These are phyloP conservation scores for Iodosphaeria phyllophila DNA, from an alignment of 2,329 filamentous ascomycete species.

Conservation along the genomic window DNA sequence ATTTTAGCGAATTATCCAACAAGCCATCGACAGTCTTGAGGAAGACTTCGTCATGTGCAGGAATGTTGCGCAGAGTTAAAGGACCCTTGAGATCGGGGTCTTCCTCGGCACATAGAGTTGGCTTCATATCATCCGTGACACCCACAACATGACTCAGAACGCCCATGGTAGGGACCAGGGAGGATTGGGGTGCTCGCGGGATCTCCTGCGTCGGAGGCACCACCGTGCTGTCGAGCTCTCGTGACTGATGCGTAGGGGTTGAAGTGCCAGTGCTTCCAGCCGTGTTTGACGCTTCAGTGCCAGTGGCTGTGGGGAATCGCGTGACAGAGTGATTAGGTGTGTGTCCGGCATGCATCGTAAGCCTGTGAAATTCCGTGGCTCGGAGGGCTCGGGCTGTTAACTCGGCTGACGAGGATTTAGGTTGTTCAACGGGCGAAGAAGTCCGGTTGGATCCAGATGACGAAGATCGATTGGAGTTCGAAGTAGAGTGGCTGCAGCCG, in stretches of 20 bases:
- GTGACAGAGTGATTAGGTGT: constrained; percentile 40
- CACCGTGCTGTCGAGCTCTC: constrained; percentile 12
- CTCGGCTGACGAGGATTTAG: constrained; percentile 16
- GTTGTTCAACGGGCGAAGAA: constrained; percentile 7
- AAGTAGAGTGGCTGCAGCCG: constrained; percentile 9
- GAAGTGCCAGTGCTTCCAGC: constrained; percentile 20
- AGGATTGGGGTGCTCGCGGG: constrained; percentile 5
- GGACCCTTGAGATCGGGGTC: constrained; percentile 31
- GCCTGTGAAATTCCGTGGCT: constrained; percentile 27
- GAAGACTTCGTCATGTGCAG: constrained; percentile 35
- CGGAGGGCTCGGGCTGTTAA: constrained; percentile 26
- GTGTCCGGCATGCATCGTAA: constrained; percentile 44
- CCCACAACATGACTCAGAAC: constrained; percentile 2
- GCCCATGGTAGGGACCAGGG: constrained; percentile 7
- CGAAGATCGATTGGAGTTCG: constrained; percentile 10
- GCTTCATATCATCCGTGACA: constrained; percentile 5
- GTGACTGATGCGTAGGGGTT: too few relatives aligned
- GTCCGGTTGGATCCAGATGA: constrained; percentile 13
- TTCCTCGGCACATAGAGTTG: constrained; percentile 15
- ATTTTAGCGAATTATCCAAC: constrained; percentile 28
- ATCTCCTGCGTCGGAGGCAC: constrained; percentile 2
- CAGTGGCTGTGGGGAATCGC: constrained; percentile 23
- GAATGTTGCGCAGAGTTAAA: constrained; percentile 34
- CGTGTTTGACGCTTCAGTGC: constrained; percentile 20
- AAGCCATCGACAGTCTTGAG: constrained; percentile 29